Base-by-base conservation (phyloP, 75 land plant genomes). In the Azolla pinnata region DNA sequence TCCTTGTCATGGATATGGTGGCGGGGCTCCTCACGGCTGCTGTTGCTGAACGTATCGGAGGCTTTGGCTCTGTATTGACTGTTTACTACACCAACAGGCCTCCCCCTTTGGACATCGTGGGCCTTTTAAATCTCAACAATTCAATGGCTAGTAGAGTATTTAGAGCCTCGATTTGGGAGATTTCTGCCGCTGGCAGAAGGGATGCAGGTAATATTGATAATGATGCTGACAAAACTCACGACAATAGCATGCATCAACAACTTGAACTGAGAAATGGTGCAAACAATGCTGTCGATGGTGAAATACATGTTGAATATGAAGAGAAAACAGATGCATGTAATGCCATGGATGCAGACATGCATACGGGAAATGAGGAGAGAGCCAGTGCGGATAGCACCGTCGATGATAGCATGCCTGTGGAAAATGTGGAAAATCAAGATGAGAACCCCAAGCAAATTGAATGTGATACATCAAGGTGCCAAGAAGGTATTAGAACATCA, bases 41-140 rank as follows among this genome's bases (percentile, higher is more conserved):
- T 51, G 87, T 85, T 29, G 98, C 90, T 48, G 98, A 93, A 61
- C 84, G 98, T 26, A 55, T 89, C 31, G 86, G 96, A 79, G 90
- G 98, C 83, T 56, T 45, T 31, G 98, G 95, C 10, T 76, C 56
- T 60, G 72, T 88, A 0, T 92, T 95, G 54, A 85, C 76, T 67
- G 69, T 83, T 8, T 77, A 78, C 54, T 51, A 76, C 61, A 81
- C 85, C 31, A 18, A 20, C 25, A 78, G 58, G 56, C 83, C 81
- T 2, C 65, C 81, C 60, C 67, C 88, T 25, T 63, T 83, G 63
- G 89, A 82, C 62, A 88, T 92, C 44, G 84, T 88, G 59, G 67
- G 87, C 33, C 82, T 92, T 18, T 83, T 92, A 76, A 92, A 92
- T 65, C 83, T 88, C 47, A 77, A 65, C 60, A 31, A 59, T 55